Base-by-base conservation (phyloP, 768 basidiomycete genomes). In the Leccinum pellstonianum region DNA sequence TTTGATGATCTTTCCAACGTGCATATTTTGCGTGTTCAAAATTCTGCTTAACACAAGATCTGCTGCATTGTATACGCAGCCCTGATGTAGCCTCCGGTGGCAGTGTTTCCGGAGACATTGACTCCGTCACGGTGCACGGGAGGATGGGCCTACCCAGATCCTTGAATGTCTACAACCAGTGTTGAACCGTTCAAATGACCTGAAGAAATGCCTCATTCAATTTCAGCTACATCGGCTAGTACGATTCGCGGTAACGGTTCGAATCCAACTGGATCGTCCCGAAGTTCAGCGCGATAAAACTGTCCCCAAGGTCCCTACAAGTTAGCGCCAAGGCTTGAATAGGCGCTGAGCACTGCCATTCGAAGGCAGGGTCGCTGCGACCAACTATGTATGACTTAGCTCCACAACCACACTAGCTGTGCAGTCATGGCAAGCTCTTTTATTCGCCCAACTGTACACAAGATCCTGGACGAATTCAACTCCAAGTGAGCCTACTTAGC, bases 401-500 rank as follows among this genome's bases (percentile, higher is more conserved):
- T 41, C 17, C 38, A 10, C 17, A 41, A 41, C 38, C 38, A 9
- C 9, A 41, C 38, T n/a, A 17, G 38, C 17, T 38, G 38, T 38
- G 12, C 54, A 50, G 19, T 21, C 48, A 56, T 56, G 56, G 56
- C 29, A 41, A 41, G 38, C 48, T 38, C 47, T 29, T 31, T n/a
- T 12, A 19, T 49, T 25, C 35, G 17, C 23, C 49, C 47, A 38
- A 51, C 56, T 35, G 56, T 56, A 17, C 3, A 37, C 21, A 49
- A 56, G n/a, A 56, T 56, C 25, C 25, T 56, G 23, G 50, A 35
- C 7, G 35, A 38, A n/a, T 19, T 38, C 37, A 38, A 19, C 5
- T 19, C 35, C 25, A 56, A 37, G 56, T 56, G 35, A 56, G 56
- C n/a, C 21, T 4, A 14, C 48, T 38, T 14, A 27, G 27, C 8